Evolutionary conservation across 495 filamentous ascomycete species (phyloP).

Genomic region (Bacidia gigantensis): DNA sequence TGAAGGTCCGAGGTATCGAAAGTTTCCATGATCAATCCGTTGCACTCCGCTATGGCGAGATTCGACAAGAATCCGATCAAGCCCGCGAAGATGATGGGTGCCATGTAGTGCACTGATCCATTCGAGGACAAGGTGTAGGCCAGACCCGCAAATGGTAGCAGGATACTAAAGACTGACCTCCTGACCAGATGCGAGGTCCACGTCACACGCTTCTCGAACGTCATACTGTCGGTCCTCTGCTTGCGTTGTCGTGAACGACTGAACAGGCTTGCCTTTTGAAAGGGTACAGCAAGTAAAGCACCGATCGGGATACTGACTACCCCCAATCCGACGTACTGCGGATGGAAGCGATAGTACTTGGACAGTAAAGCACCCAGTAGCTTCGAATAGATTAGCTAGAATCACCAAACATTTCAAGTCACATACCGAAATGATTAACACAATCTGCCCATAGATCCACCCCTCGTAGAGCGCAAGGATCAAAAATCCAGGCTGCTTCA

Average conservation of each 20-base stretch:
- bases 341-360: constrained; percentile 43
- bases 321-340: constrained; percentile 48
- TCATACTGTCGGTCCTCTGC: constrained; percentile 44
- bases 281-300: constrained; percentile 51
- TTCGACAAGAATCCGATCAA: constrained; percentile 54
- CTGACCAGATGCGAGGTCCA: constrained; percentile 58
- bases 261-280: constrained; percentile 56
- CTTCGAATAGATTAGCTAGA: constrained; percentile 19
- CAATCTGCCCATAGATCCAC: constrained; percentile 66
- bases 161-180: constrained; percentile 46
- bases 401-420: neutral
- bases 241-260: constrained; percentile 42
- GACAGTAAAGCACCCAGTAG: constrained; percentile 55
- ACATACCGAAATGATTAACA: constrained; percentile 48
- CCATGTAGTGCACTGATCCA: constrained; percentile 41
- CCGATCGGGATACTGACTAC: constrained; percentile 50
- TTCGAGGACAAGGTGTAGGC: constrained; percentile 49
- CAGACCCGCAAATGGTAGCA: constrained; percentile 49
- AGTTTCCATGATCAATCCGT: constrained; percentile 66
- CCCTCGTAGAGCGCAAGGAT: constrained; percentile 56
- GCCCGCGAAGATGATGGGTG: constrained; percentile 53
- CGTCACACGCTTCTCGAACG: constrained; percentile 40
- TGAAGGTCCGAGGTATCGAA: constrained; percentile 66
- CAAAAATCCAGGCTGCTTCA: constrained; percentile 54
- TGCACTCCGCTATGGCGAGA: constrained; percentile 61